phyloP scores from a whole-genome alignment of 257 asterid species.

The Asclepias syriaca region DNA sequence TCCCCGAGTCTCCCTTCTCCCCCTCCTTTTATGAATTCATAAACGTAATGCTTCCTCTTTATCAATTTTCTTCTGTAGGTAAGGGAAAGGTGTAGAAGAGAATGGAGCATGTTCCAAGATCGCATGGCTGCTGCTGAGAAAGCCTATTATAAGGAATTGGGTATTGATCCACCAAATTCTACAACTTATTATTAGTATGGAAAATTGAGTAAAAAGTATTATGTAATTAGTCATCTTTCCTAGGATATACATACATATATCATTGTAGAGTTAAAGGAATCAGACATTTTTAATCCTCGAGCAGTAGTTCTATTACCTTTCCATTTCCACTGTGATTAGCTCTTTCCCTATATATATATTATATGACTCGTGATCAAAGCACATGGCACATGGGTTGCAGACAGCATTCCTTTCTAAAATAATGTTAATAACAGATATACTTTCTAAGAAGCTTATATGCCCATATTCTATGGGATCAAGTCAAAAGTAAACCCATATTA shows the following conservation, averaged over 20 bases:
- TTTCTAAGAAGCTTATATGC: neutral
- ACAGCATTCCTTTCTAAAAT: neutral
- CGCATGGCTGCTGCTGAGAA: constrained; percentile 68
- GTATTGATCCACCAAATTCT: constrained; percentile 59
- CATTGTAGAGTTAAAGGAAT: neutral
- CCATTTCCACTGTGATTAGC: neutral
- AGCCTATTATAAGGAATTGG: constrained; percentile 56
- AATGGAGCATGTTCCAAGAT: constrained; percentile 77
- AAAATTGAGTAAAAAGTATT: neutral
- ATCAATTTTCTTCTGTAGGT: constrained; percentile 38
- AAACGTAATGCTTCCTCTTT: constrained; percentile 1
- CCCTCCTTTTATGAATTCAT: neutral
- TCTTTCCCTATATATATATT: no score
- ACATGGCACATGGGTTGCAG: neutral
- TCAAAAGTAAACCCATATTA: neutral
- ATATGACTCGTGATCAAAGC: no score
- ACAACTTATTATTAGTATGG: constrained; percentile 40
- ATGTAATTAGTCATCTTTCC: constrained; percentile 13
- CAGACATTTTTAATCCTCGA: neutral
- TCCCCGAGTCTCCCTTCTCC: neutral
- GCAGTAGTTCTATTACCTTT: neutral
- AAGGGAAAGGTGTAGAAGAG: constrained; percentile 71
- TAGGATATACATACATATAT: neutral
- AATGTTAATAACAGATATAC: neutral
- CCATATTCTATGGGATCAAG: neutral